A percentile compares a stretch with the other conserved stretches of the same genome.
These are phyloP conservation scores for Lasiodiplodia theobromae DNA, from an alignment of 2,329 filamentous ascomycete species.

Conservation along the genomic window DNA sequence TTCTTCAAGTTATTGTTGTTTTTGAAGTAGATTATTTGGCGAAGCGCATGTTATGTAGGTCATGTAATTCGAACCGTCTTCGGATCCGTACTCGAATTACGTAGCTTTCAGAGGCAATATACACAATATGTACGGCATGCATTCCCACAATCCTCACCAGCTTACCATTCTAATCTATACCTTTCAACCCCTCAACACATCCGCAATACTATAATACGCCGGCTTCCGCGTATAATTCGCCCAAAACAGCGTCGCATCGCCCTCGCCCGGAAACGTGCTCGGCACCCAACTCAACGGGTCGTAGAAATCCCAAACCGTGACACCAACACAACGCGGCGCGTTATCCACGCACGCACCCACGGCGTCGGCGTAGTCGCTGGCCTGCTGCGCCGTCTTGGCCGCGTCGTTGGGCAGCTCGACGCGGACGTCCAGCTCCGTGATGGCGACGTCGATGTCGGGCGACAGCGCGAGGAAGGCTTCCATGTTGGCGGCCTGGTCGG, in stretches of 20 bases:
- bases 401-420: slow-evolving; percentile 53
- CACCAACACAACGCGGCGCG: slow-evolving; percentile 44
- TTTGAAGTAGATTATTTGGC: no score
- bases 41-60: no score
- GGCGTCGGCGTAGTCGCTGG: slow-evolving; percentile 53
- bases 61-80: no score
- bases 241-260: slow-evolving; percentile 44
- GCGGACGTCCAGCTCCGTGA: slow-evolving; percentile 69
- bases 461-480: slow-evolving; percentile 59
- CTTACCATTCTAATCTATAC: not conserved
- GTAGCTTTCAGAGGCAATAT: no score
- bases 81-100: no score
- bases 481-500: slow-evolving; percentile 56
- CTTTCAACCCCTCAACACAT: slow-evolving; percentile 29
- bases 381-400: slow-evolving; percentile 54
- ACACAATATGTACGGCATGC: no score
- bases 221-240: slow-evolving; percentile 41
- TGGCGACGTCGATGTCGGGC: slow-evolving; percentile 59
- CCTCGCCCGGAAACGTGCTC: slow-evolving; percentile 46
- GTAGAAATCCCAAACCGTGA: slow-evolving; percentile 53
- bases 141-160: not conserved
- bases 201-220: slow-evolving; percentile 44
- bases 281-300: slow-evolving; percentile 52
- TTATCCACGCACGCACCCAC: slow-evolving; percentile 47
- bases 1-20: no score